Evolutionary conservation across 2,329 filamentous ascomycete genomes (phyloP).

Genomic region (Colletotrichum trifolii): DNA sequence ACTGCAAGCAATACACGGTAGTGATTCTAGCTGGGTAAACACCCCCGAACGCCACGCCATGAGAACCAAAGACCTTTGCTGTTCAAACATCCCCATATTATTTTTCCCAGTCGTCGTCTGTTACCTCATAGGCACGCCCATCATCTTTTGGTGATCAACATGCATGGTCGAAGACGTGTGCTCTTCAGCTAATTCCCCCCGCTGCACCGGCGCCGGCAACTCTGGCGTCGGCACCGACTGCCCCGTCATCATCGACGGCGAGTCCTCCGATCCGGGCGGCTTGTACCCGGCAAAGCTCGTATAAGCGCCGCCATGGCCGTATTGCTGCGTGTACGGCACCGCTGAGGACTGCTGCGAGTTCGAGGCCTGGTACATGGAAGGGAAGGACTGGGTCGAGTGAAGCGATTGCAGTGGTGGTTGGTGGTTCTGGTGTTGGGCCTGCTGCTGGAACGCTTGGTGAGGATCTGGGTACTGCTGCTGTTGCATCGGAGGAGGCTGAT

Average conservation of each 20-base stretch:
- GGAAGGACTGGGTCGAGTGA: conserved; percentile 12
- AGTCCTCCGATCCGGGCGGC: conserved; percentile 5
- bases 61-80: no score
- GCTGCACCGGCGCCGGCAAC: conserved; percentile 17
- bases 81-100: no score
- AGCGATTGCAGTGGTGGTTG: conserved; percentile 11
- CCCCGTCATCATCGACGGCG: background rate
- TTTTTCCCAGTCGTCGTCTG: background rate
- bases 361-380: conserved; percentile 11
- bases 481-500: conserved; percentile 11
- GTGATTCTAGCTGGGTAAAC: no score
- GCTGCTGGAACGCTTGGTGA: background rate
- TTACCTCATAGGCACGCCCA: conserved; percentile 7
- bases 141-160: conserved; percentile 24
- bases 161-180: conserved; percentile 3
- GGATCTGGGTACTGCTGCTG: background rate
- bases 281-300: conserved; percentile 24
- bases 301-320: conserved; percentile 14
- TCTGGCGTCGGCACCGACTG: conserved; percentile 6
- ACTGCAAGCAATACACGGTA: no score
- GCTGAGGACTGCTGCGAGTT: conserved; percentile 7
- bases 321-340: conserved; percentile 11
- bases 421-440: conserved; percentile 8
- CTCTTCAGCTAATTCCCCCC: background rate
- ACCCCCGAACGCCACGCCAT: conserved; percentile 4